These are phyloP conservation scores for Moringa oleifera DNA, from an alignment of 345 rosid genomes.

Conservation along the genomic window DNA sequence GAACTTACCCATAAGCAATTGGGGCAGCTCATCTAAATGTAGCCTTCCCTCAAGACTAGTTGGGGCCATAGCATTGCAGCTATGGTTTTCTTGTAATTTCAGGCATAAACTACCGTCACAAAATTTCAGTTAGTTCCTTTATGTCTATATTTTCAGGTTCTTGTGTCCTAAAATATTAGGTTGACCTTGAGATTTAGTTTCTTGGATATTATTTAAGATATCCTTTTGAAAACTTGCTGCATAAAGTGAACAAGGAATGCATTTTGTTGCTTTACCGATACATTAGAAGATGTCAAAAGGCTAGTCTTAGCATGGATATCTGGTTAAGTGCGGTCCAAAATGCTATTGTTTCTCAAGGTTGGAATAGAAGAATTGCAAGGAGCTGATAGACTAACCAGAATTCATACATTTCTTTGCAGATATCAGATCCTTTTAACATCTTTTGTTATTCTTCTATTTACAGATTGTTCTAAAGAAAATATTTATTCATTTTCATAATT, in stretches of 20 bases:
- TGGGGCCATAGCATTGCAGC: too few relatives aligned
- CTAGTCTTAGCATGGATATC: background rate
- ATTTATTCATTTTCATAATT: background rate
- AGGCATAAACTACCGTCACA: background rate
- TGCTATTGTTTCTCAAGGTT: background rate
- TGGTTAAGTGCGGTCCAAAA: background rate
- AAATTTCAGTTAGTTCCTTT: too few relatives aligned
- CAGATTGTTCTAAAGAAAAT: background rate
- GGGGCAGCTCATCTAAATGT: too few relatives aligned
- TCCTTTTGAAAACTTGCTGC: background rate
- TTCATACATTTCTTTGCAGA: too few relatives aligned
- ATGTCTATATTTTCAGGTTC: background rate
- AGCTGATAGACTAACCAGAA: too few relatives aligned
- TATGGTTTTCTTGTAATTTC: background rate
- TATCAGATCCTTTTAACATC: too few relatives aligned
- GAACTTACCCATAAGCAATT: too few relatives aligned
- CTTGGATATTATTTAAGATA: background rate
- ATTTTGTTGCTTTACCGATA: background rate
- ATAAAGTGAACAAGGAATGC: background rate
- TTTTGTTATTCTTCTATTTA: too few relatives aligned
- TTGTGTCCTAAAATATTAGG: background rate
- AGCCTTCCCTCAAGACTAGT: too few relatives aligned
- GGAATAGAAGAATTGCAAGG: background rate
- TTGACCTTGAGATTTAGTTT: background rate
- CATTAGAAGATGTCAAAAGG: background rate